A percentile compares a stretch with the other conserved stretches of the same genome.
Conservation (phyloP, 768 basidiomycete species). For the Nidularia pulvinata region DNA sequence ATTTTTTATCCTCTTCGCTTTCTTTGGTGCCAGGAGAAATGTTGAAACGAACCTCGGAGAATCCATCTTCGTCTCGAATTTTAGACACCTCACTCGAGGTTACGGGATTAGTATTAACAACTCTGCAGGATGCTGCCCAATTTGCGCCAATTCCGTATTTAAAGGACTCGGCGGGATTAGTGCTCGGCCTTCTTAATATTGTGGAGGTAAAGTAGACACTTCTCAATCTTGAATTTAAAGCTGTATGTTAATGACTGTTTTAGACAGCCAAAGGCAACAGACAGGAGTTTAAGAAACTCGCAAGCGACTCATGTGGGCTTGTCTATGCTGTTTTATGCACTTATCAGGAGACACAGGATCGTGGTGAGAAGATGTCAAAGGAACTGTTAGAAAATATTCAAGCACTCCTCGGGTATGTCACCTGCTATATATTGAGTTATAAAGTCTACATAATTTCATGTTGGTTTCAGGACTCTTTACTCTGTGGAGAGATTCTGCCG, state of each 20-base stretch:
- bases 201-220: slow-evolving; percentile 10
- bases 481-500: slow-evolving; percentile 11
- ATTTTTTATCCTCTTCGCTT: too few relatives aligned
- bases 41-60: too few relatives aligned
- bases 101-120: slow-evolving; percentile 13
- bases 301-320: slow-evolving; percentile 17
- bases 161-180: slow-evolving; percentile 13
- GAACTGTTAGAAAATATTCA: slow-evolving; percentile 9
- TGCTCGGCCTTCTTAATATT: slow-evolving; percentile 11
- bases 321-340: slow-evolving; percentile 14
- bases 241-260: not conserved
- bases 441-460: not conserved
- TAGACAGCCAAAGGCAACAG: slow-evolving; percentile 19
- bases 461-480: slow-evolving; percentile 9
- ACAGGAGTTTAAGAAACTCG: slow-evolving; percentile 14
- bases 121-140: slow-evolving; percentile 12
- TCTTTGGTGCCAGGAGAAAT: too few relatives aligned
- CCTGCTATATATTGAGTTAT: not conserved
- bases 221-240: not conserved
- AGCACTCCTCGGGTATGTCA: slow-evolving; percentile 11
- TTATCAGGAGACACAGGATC: slow-evolving; percentile 3
- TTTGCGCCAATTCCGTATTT: slow-evolving; percentile 16
- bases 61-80: not conserved
- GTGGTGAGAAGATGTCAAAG: slow-evolving; percentile 7
- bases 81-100: slow-evolving; percentile 9